Conservation (phyloP, 1,284 basidiomycete genomes). For the Rhodofomes roseus region DNA sequence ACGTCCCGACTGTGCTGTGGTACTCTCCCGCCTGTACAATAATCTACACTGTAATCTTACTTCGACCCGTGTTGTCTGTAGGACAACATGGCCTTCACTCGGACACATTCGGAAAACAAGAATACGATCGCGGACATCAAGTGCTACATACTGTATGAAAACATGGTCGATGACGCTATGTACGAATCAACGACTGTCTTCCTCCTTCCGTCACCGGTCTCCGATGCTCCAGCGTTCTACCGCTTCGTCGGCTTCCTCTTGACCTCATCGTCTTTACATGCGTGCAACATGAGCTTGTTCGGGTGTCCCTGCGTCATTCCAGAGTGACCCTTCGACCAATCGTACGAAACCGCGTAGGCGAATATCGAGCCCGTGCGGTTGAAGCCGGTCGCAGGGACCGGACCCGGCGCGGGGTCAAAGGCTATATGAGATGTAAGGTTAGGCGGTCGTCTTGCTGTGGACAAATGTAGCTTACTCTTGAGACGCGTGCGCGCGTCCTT, state of each 20-base stretch:
- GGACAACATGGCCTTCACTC: background rate
- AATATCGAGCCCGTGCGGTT: constrained; percentile 86
- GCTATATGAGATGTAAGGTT: constrained; percentile 25
- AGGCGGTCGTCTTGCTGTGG: background rate
- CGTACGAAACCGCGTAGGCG: constrained; percentile 87
- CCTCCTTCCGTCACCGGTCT: background rate
- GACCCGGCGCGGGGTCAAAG: constrained; percentile 66
- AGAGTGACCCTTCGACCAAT: constrained; percentile 87
- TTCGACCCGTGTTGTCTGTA: background rate
- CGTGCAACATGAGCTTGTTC: constrained; percentile 89
- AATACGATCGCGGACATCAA: background rate
- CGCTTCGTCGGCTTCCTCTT: constrained; percentile 54
- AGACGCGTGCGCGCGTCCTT: constrained; percentile 86
- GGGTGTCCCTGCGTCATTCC: constrained; percentile 79
- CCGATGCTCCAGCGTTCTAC: constrained; percentile 10
- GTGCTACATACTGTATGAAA: background rate
- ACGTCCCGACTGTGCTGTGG: background rate
- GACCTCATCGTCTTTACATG: constrained; percentile 87
- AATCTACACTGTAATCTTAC: background rate
- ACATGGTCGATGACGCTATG: background rate
- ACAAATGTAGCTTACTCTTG: constrained; percentile 62
- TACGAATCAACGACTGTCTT: background rate
- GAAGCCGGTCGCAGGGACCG: constrained; percentile 75
- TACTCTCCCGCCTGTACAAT: background rate
- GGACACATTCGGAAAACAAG: background rate